Conservation (phyloP, 1,284 basidiomycete species). For the Sporisorium scitamineum region DNA sequence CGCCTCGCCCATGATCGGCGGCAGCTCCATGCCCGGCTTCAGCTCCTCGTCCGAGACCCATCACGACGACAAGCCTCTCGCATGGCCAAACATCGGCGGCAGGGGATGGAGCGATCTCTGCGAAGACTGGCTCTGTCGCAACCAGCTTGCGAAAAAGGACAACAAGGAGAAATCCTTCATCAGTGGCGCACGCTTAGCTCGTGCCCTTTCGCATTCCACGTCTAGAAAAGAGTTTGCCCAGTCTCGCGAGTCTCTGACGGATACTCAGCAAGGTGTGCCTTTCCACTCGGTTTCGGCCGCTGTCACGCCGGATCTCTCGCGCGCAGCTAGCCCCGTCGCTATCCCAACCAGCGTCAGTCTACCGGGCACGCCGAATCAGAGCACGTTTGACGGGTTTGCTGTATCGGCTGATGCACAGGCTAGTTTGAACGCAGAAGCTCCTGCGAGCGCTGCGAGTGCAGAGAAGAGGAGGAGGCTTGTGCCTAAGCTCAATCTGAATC, state of each 20-base stretch:
- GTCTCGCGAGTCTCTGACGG: constrained; percentile 16
- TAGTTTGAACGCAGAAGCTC: not conserved
- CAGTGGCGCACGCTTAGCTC: constrained; percentile 41
- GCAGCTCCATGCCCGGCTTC: constrained; percentile 28
- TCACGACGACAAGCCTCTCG: constrained; percentile 21
- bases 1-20: constrained; percentile 44
- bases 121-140: constrained; percentile 69
- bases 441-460: constrained; percentile 12
- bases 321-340: constrained; percentile 44
- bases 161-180: constrained; percentile 38
- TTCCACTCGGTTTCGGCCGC: constrained; percentile 32
- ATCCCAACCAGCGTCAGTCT: constrained; percentile 32
- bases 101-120: constrained; percentile 69
- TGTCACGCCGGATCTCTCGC: constrained; percentile 45
- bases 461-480: constrained; percentile 28
- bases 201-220: constrained; percentile 31
- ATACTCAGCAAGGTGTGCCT: constrained; percentile 15
- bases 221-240: constrained; percentile 26
- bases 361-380: constrained; percentile 46
- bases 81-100: constrained; percentile 48
- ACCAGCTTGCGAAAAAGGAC: constrained; percentile 35
- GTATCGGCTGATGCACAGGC: constrained; percentile 4
- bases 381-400: constrained; percentile 29
- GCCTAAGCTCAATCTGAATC: constrained; percentile 41
- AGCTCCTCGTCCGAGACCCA: constrained; percentile 8